A percentile compares a stretch with the other conserved stretches of the same genome.
phyloP scores from a whole-genome alignment of 257 asterid genomes.

The Gentiana straminea region DNA sequence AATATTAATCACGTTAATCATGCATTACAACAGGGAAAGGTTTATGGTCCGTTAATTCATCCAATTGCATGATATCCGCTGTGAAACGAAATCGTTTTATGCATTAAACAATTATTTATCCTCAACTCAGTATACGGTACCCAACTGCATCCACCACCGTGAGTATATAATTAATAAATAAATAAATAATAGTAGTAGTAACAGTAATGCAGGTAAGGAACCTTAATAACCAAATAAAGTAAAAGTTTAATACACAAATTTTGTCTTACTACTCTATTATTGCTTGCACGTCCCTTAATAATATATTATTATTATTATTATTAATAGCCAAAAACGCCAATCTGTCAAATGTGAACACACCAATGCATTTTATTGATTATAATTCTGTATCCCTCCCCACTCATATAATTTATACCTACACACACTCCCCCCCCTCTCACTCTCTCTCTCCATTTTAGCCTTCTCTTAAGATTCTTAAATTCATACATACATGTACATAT shows the following conservation, averaged over 20 bases:
- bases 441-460: slow-evolving; percentile 11
- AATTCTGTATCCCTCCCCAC: slow-evolving; percentile 9
- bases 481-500: neutral
- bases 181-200: no score
- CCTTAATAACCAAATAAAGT: neutral
- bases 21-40: no score
- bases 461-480: neutral
- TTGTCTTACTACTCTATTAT: slow-evolving; percentile 19
- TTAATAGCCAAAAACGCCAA: slow-evolving; percentile 23
- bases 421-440: neutral
- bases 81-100: no score
- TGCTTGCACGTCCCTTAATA: slow-evolving; percentile 63
- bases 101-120: no score
- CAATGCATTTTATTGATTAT: slow-evolving; percentile 10
- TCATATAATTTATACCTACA: slow-evolving; percentile 1
- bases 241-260: slow-evolving; percentile 9
- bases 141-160: no score
- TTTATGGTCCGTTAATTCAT: no score
- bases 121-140: no score
- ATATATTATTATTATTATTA: slow-evolving; percentile 12
- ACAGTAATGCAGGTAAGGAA: no score
- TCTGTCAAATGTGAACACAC: slow-evolving; percentile 51
- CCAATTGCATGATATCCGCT: no score
- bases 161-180: no score
- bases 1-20: no score